These are phyloP conservation scores for Yarrowia hollandica DNA, from an alignment of 805 yeast species.

Conservation along the genomic window DNA sequence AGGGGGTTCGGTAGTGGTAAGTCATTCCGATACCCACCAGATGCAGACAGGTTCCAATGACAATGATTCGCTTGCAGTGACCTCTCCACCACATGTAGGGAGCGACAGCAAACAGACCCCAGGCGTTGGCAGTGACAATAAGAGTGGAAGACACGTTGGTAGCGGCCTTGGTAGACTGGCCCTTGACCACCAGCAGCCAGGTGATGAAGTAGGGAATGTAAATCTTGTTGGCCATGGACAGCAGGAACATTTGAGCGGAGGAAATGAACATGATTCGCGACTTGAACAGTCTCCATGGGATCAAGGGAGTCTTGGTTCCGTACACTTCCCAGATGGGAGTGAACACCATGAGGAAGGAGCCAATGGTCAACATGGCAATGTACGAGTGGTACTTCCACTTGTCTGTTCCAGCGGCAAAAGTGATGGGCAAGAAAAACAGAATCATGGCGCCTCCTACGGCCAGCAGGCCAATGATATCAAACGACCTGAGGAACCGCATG, in stretches of 20 bases:
- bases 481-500: neutral
- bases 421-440: slow-evolving; percentile 18
- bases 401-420: slow-evolving; percentile 19
- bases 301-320: slow-evolving; percentile 10
- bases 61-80: slow-evolving; percentile 18
- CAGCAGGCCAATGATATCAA: slow-evolving; percentile 12
- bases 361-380: slow-evolving; percentile 16
- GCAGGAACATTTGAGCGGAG: slow-evolving; percentile 24
- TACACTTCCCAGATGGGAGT: slow-evolving; percentile 24
- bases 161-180: slow-evolving; percentile 20
- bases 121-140: slow-evolving; percentile 24
- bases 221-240: slow-evolving; percentile 21
- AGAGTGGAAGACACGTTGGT: slow-evolving; percentile 24
- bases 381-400: slow-evolving; percentile 27
- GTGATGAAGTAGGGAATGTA: slow-evolving; percentile 25
- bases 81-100: slow-evolving; percentile 29
- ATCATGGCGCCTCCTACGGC: slow-evolving; percentile 23
- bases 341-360: slow-evolving; percentile 15
- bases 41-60: slow-evolving; percentile 22
- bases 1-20: slow-evolving; percentile 21
- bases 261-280: slow-evolving; percentile 22
- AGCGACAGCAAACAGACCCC: slow-evolving; percentile 20
- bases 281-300: slow-evolving; percentile 20
- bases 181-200: slow-evolving; percentile 24
- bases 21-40: slow-evolving; percentile 20